Conservation (phyloP, 2,329 filamentous ascomycete genomes). For the Hyphodiscus sp. region DNA sequence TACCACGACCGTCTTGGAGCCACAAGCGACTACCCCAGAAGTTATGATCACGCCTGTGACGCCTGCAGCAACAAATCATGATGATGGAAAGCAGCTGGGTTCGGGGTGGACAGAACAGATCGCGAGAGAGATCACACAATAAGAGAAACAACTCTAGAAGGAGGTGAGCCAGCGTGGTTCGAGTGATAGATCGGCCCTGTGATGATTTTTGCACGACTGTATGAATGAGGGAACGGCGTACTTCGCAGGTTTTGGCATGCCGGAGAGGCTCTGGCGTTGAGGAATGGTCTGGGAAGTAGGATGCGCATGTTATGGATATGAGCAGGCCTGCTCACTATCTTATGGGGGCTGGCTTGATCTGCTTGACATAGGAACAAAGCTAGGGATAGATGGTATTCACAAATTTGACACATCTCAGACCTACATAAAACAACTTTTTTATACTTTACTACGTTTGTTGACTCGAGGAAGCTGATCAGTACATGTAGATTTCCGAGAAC, state of each 20-base stretch:
- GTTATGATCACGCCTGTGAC: constrained; percentile 27
- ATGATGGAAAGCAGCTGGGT: constrained; percentile 25
- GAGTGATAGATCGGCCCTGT: background rate
- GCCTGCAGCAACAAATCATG: constrained; percentile 11
- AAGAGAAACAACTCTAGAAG: background rate
- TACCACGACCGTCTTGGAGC: constrained; percentile 10
- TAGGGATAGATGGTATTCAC: background rate
- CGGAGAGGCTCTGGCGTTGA: constrained; percentile 15
- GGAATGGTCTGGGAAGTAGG: background rate
- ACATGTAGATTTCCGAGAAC: no score
- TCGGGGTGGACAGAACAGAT: constrained; percentile 13
- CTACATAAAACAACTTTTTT: background rate
- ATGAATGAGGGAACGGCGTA: constrained; percentile 11
- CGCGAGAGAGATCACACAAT: constrained; percentile 19
- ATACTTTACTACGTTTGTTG: background rate
- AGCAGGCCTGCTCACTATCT: background rate
- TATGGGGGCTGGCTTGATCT: background rate
- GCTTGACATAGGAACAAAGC: background rate
- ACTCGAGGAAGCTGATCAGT: no score
- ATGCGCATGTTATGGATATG: constrained; percentile 8
- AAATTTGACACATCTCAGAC: background rate
- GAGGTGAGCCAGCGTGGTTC: background rate
- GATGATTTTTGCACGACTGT: constrained; percentile 12
- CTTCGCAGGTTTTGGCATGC: constrained; percentile 7
- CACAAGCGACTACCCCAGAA: constrained; percentile 20